phyloP scores from a whole-genome alignment of 2,329 filamentous ascomycete species.

The Magnaporthiopsis poae region DNA sequence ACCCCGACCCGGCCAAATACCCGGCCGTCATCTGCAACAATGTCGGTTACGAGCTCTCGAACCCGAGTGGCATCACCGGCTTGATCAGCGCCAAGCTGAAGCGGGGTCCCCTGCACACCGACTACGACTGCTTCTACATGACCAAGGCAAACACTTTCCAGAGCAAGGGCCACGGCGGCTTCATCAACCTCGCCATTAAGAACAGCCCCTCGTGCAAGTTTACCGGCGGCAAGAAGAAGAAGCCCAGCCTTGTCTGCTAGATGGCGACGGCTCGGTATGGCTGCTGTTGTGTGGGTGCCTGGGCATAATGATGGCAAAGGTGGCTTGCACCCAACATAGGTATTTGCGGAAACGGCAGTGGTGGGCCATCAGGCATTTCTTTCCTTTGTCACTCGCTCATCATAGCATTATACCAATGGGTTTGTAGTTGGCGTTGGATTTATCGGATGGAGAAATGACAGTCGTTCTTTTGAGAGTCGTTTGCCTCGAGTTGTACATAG shows the following conservation, averaged over 20 bases:
- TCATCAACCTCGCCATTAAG: neutral
- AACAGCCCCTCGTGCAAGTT: neutral
- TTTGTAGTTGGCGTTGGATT: too few relatives aligned
- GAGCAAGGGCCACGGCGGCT: neutral
- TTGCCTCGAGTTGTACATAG: too few relatives aligned
- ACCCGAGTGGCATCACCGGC: neutral
- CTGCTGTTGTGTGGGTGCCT: too few relatives aligned
- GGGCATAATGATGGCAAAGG: too few relatives aligned
- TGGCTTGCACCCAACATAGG: too few relatives aligned
- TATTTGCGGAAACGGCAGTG: too few relatives aligned
- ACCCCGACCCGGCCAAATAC: neutral
- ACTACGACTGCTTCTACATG: slow-evolving; percentile 6
- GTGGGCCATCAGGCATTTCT: too few relatives aligned
- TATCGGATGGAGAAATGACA: too few relatives aligned
- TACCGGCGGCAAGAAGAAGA: neutral
- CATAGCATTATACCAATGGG: too few relatives aligned
- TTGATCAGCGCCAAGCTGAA: slow-evolving; percentile 1
- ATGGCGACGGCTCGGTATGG: too few relatives aligned
- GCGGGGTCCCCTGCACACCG: neutral
- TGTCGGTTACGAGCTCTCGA: neutral
- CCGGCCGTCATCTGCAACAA: slow-evolving; percentile 3
- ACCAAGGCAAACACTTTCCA: neutral
- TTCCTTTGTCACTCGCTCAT: too few relatives aligned
- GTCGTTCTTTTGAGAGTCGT: too few relatives aligned
- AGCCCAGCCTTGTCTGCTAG: neutral